These are phyloP conservation scores for Leccinum subrobustum DNA, from an alignment of 1,284 basidiomycete species.

Conservation along the genomic window DNA sequence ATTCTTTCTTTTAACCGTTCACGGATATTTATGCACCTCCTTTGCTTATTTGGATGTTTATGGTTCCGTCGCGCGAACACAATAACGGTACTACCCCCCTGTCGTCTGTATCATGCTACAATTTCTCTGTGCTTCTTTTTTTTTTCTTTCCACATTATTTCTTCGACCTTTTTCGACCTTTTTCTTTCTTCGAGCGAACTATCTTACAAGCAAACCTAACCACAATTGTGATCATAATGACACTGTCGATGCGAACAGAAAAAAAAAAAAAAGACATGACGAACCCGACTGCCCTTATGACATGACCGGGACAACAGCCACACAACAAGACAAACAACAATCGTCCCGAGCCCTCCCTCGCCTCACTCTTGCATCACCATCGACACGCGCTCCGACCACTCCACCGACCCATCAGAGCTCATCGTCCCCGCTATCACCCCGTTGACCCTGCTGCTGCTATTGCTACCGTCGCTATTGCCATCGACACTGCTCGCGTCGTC, in stretches of 20 bases:
- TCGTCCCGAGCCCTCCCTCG: not conserved
- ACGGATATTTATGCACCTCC: slow-evolving; percentile 28
- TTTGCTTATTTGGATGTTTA: slow-evolving; percentile 35
- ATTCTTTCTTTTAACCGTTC: not conserved
- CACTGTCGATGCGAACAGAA: not conserved
- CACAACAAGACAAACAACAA: not conserved
- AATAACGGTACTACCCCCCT: slow-evolving; percentile 20
- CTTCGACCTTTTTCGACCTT: not conserved
- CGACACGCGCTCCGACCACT: slow-evolving; percentile 19
- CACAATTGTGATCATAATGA: slow-evolving; percentile 26
- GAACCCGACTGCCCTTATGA: not conserved
- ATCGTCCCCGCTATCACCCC: not conserved
- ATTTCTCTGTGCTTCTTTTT: slow-evolving; percentile 4
- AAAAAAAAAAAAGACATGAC: not conserved
- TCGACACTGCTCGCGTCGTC: no score
- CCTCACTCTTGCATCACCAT: slow-evolving; percentile 25
- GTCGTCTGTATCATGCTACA: slow-evolving; percentile 24
- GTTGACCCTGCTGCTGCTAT: not conserved
- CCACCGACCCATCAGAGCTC: not conserved
- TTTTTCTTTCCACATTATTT: not conserved
- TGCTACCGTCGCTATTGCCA: no score
- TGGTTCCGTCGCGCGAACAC: not conserved
- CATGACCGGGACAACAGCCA: not conserved
- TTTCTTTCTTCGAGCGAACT: slow-evolving; percentile 11
- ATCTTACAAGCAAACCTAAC: slow-evolving; percentile 33